Evolutionary conservation across 2,329 filamentous ascomycete species (phyloP).

Genomic region (Rhexocercosporidium sp.): DNA sequence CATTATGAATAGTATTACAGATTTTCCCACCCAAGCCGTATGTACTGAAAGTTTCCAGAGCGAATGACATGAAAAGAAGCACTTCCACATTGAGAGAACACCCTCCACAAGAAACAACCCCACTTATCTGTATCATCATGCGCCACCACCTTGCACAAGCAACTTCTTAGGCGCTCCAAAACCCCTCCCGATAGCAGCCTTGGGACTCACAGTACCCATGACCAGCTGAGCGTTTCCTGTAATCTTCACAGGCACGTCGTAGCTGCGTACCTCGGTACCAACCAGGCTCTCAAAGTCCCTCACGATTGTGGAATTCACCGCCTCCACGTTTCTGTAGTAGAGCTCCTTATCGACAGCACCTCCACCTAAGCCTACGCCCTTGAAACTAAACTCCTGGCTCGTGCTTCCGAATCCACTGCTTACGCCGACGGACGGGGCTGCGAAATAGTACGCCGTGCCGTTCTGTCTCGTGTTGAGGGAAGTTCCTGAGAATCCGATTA

Average conservation of each 20-base stretch:
- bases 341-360: slow-evolving; percentile 32
- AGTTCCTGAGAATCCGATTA: slow-evolving; percentile 44
- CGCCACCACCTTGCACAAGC: slow-evolving; percentile 31
- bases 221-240: slow-evolving; percentile 22
- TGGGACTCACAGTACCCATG: slow-evolving; percentile 38
- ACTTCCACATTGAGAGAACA: neutral
- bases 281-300: slow-evolving; percentile 52
- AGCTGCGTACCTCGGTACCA: slow-evolving; percentile 32
- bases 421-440: slow-evolving; percentile 51
- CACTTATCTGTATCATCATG: neutral
- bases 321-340: slow-evolving; percentile 62
- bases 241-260: slow-evolving; percentile 14
- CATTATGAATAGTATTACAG: neutral
- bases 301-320: slow-evolving; percentile 58
- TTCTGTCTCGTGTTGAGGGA: slow-evolving; percentile 58
- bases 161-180: slow-evolving; percentile 37
- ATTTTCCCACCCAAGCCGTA: neutral
- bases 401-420: slow-evolving; percentile 59
- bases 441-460: slow-evolving; percentile 62
- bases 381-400: slow-evolving; percentile 60
- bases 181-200: slow-evolving; percentile 45
- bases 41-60: slow-evolving; percentile 13
- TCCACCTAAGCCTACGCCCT: slow-evolving; percentile 45
- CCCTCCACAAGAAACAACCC: slow-evolving; percentile 2
- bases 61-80: slow-evolving; percentile 17